These are phyloP conservation scores for Umbilicus rupestris DNA, from an alignment of 164 flowering plant species.

Conservation along the genomic window DNA sequence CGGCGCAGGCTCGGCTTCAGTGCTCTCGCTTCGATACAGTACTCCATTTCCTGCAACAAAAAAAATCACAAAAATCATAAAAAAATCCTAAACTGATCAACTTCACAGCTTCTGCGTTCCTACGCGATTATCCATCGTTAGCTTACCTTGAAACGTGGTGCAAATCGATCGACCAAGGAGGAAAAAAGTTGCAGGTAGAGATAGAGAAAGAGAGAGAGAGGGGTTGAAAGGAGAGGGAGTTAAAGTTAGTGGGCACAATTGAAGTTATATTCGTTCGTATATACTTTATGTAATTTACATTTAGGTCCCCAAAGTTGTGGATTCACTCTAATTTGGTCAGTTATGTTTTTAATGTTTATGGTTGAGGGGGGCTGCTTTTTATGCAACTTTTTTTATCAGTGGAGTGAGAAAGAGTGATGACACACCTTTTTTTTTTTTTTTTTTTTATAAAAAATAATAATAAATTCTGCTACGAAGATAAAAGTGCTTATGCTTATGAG, in stretches of 20 bases:
- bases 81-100: background rate
- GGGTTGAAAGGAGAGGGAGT: background rate
- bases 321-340: background rate
- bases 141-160: background rate
- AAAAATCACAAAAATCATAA: background rate
- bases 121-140: background rate
- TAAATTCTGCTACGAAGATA: too few species aligned
- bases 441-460: too few species aligned
- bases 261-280: background rate
- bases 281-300: background rate
- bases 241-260: background rate
- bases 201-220: background rate
- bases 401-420: background rate
- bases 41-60: conserved; percentile 25
- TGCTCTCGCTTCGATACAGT: conserved; percentile 34
- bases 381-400: background rate
- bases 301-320: background rate
- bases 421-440: background rate
- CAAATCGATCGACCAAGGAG: background rate
- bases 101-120: background rate
- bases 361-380: background rate
- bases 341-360: background rate
- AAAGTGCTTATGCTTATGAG: background rate
- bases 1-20: conserved; percentile 42
- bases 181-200: background rate